Evolutionary conservation across 805 yeast species (phyloP).

Genomic region (Spathaspora passalidarum): DNA sequence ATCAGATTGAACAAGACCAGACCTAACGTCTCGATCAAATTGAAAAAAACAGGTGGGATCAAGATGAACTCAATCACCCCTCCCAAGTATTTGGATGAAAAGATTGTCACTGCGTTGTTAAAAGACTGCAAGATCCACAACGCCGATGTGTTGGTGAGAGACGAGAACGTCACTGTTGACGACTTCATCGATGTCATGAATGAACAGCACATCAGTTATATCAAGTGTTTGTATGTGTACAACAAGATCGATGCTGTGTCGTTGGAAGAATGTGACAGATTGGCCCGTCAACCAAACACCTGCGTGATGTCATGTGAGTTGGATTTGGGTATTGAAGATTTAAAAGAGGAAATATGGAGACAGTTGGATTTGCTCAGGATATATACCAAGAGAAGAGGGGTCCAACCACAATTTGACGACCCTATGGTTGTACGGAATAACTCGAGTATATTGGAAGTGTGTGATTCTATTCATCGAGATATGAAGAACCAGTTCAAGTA

Average conservation of each 20-base stretch:
- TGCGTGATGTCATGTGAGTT: conserved; percentile 91
- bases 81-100: conserved; percentile 78
- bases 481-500: conserved; percentile 89
- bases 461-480: conserved; percentile 90
- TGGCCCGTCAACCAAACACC: conserved; percentile 90
- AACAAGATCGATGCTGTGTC: conserved; percentile 96
- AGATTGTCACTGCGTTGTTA: conserved; percentile 68
- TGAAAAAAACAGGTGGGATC: conserved; percentile 89
- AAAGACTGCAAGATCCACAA: conserved; percentile 88
- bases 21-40: conserved; percentile 77
- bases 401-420: conserved; percentile 74
- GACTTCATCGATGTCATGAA: conserved; percentile 89
- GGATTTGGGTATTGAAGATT: conserved; percentile 82
- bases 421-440: conserved; percentile 87
- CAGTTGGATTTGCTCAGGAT: conserved; percentile 75
- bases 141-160: conserved; percentile 89
- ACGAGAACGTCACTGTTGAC: conserved; percentile 85
- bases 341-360: conserved; percentile 91
- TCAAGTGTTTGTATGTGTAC: conserved; percentile 89
- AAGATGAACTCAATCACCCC: conserved; percentile 79
- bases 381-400: conserved; percentile 86
- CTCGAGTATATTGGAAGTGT: conserved; percentile 79
- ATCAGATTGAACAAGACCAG: conserved; percentile 77
- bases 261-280: conserved; percentile 86
- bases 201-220: conserved; percentile 81